A percentile compares a stretch with the other conserved stretches of the same genome.
These are phyloP conservation scores for Bruguiera gymnorhiza DNA, from an alignment of 345 rosid genomes.

Conservation along the genomic window DNA sequence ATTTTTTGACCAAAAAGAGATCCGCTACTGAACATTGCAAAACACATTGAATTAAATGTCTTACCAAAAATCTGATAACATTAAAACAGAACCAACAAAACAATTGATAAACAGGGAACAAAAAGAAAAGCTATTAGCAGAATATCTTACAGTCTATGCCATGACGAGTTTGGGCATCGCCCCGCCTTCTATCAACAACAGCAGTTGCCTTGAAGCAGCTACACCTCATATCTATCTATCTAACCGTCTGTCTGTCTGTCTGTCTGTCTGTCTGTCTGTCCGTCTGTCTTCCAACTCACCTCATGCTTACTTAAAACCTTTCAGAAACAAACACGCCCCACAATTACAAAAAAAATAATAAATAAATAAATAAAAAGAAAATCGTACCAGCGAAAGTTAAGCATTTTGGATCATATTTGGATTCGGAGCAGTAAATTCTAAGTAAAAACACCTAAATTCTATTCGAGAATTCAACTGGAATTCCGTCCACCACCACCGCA, in stretches of 20 bases:
- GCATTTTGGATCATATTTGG: no score
- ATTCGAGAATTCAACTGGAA: no score
- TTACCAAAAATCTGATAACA: no score
- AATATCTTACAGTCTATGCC: slow-evolving; percentile 36
- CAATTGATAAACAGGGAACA: not conserved
- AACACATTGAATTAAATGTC: no score
- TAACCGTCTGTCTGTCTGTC: not conserved
- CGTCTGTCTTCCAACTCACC: slow-evolving; percentile 21
- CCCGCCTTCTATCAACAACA: not conserved
- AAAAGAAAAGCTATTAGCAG: not conserved
- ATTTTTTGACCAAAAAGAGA: no score
- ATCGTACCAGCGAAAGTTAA: not conserved
- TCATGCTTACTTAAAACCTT: slow-evolving; percentile 12
- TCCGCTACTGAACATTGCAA: no score
- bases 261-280: not conserved
- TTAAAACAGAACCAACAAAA: not conserved
- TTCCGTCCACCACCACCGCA: no score
- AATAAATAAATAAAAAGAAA: no score
- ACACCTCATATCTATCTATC: slow-evolving; percentile 36
- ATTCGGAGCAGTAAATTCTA: no score
- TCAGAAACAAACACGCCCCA: not conserved
- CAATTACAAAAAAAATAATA: no score
- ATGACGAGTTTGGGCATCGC: slow-evolving; percentile 1
- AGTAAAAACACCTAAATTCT: no score
- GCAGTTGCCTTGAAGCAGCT: slow-evolving; percentile 32